Evolutionary conservation across 192 early-diverging fungal species (phyloP), one percentile per base, ranked within the genome.

Genomic region (Radiomyces spectabilis): DNA sequence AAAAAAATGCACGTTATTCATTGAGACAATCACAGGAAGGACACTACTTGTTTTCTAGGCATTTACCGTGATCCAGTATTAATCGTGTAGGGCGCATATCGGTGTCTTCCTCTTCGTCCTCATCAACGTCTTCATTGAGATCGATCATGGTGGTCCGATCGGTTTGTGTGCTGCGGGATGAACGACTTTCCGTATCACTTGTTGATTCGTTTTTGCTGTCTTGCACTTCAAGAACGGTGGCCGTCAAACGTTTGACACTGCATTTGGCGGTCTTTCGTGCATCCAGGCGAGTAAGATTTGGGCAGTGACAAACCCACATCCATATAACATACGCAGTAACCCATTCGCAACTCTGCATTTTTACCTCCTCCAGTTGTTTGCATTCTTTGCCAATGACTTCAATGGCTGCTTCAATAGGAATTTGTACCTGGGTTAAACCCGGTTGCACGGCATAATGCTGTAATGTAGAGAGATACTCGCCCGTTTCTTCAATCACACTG

Each of bases 341-440:
- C 72, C 72, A 77, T 5, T 72, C 73, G 33, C 75, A 77, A 2
- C 66, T 47, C n/a, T 68, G 65, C 25, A 74, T 47, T 30, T 51
- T 58, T 18, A 77, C 34, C 18, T 57, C 47, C 21, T 42, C 25
- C 2, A 77, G 47, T 1, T 63, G 48, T 5, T 44, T 51, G 16
- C 75, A 77, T 37, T 65, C 38, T 15, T 57, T 45, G 8, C 72
- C 68, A 12, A 77, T 53, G 0, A 73, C 58, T 25, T 62, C 46
- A 46, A 74, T 67, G 12, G 59, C 69, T 25, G 68, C 53, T 25
- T 53, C 51, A 0, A 63, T 37, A 19, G 66, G 54, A 26, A 77
- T 57, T 10, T 55, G 45, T 10, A 72, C 66, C 31, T 60, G 66
- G 0, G 72, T 74, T 30, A 74, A 55, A 24, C 67, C 69, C 8